Evolutionary conservation across 164 flowering plant species (phyloP), one percentile per base, ranked within the genome.

Genomic region (Vitis rotundifolia): DNA sequence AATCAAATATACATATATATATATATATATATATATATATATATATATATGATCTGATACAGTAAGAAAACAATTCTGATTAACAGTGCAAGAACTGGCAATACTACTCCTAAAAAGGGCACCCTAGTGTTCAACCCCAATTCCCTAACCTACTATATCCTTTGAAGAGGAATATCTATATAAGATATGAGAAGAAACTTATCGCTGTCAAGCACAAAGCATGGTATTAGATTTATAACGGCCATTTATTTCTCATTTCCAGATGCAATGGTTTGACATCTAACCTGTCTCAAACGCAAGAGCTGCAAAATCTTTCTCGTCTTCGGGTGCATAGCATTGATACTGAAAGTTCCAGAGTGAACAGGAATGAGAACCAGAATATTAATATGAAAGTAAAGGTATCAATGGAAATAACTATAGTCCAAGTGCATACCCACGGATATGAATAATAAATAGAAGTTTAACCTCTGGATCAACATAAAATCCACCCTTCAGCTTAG

Each of bases 271-370:
- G 44, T 3, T 19, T 19, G 22, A 31, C 44, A 31, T 31, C 44
- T 31, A 31, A 31, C 76, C 79, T 72, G 79, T 49, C 79, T 66
- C 49, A 76, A 69, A 11, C 76, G 66, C 18, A 76, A 50, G 28
- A 76, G 79, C 65, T 76, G 79, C 75, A 76, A 61, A 26, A 76
- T 76, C 70, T 76, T 76, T 48, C 65, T 76, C 0, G 76, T 76
- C 75, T 50, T 19, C 22, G 22, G 76, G 63, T 68, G 22, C 22
- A 19, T 19, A 19, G 22, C 22, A 64, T 76, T 76, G 61, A 76
- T 76, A 57, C 75, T 76, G 63, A 47, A 62, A 28, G 10, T 22
- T 12, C 13, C 9, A 11, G 4, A 31, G 51, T 50, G 14, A 47
- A 31, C 15, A 62, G 3, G 15, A 62, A 62, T 13, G 44, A 10